Evolutionary conservation across 495 filamentous ascomycete species (phyloP), one percentile per base, ranked within the genome.

Genomic region (Aspergillus haitiensis): DNA sequence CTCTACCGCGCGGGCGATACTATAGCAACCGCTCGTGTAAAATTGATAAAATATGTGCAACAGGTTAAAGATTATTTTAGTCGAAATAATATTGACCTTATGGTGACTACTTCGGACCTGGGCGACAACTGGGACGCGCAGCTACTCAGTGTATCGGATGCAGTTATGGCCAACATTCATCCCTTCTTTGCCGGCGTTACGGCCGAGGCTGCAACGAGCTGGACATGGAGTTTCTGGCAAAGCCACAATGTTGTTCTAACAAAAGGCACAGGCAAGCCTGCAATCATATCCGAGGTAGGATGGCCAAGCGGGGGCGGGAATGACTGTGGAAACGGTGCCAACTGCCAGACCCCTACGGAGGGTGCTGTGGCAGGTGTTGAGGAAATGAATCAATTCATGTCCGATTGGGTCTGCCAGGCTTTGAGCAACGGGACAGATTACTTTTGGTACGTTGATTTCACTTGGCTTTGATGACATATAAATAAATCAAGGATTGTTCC

Each of bases 101-200:
- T 86, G 0, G 81, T 98, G n/a, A 91, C 91, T 1, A 97, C 92
- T 0, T 88, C 87, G 5, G 94, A 98, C 73, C 81, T 98, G 5
- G 94, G 94, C 13, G 88, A 93, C 61, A 88, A 92, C 67, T 98
- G 94, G 94, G 87, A 85, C 3, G 63, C 78, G 2, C 67, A 78
- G 0, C 81, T 98, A 13, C 87, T 89, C 0, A 55, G 68, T 6
- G 77, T 83, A 48, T 87, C 91, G 44, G 94, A 98, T 64, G 82
- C 90, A 60, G 85, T 97, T 68, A 98, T 98, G 93, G 89, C 91
- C 16, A 98, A 98, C 70, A 87, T 98, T 36, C 94, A 98, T 72
- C 94, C 94, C 2, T 98, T 98, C 81, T 98, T 98, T 66, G 91
- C 86, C 5, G 94, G 94, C 54, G 85, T 90, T 45, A 76, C 79